phyloP scores from a whole-genome alignment of 2,329 filamentous ascomycete genomes.

The Neonectria sp. region DNA sequence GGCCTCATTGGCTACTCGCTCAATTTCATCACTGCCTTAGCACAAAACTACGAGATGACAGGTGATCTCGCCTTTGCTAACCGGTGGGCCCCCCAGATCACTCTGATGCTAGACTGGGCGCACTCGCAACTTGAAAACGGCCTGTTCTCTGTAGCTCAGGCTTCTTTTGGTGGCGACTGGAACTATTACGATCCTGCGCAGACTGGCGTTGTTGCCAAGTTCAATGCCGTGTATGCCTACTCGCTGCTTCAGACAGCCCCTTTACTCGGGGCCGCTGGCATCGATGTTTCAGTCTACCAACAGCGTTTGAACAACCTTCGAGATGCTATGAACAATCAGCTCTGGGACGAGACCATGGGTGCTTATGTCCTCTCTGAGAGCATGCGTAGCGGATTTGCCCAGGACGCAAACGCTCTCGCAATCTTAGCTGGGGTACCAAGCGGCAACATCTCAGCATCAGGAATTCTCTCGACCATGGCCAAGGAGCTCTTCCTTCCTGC shows the following conservation, averaged over 20 bases:
- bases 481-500: not conserved
- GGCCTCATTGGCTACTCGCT: constrained; percentile 53
- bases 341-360: constrained; percentile 38
- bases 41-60: constrained; percentile 48
- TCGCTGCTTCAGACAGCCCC: constrained; percentile 45
- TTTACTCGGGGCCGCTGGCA: constrained; percentile 38
- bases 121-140: constrained; percentile 32
- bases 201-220: constrained; percentile 49
- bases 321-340: constrained; percentile 42
- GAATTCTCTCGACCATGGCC: constrained; percentile 10
- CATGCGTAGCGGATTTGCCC: constrained; percentile 41
- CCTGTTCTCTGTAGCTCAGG: constrained; percentile 48
- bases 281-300: constrained; percentile 41
- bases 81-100: constrained; percentile 46
- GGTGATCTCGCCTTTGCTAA: constrained; percentile 47
- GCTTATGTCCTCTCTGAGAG: constrained; percentile 40
- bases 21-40: constrained; percentile 46
- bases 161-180: constrained; percentile 52
- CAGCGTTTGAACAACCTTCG: constrained; percentile 44
- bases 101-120: constrained; percentile 54
- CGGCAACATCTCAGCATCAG: constrained; percentile 1
- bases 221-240: constrained; percentile 52
- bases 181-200: constrained; percentile 53
- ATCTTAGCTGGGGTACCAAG: constrained; percentile 48
- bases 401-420: constrained; percentile 52